Conservation (phyloP, 352 stramenopile species). For the Globisporangium iwayamae region DNA sequence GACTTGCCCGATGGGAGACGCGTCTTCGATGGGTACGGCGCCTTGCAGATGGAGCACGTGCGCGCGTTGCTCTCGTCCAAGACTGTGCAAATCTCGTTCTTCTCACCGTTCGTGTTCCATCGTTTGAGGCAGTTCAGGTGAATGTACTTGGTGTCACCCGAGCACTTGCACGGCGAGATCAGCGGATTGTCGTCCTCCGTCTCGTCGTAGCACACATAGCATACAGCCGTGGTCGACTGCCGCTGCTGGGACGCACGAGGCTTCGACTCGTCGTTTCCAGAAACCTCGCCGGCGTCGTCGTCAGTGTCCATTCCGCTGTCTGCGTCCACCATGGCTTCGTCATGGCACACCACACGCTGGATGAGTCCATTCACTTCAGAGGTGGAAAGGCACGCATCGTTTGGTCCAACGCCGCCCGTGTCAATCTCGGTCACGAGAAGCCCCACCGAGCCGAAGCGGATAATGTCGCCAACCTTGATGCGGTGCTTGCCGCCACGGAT, state of each 20-base stretch:
- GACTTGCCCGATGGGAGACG: slow-evolving; percentile 66
- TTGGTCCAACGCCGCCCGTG: slow-evolving; percentile 58
- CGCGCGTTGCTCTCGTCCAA: slow-evolving; percentile 80
- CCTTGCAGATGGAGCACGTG: slow-evolving; percentile 86
- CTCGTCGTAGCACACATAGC: slow-evolving; percentile 88
- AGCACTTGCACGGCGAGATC: slow-evolving; percentile 94
- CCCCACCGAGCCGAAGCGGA: slow-evolving; percentile 80
- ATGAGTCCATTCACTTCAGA: slow-evolving; percentile 80
- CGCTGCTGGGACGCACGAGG: slow-evolving; percentile 62
- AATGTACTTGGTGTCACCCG: slow-evolving; percentile 94
- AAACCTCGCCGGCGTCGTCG: slow-evolving; percentile 79
- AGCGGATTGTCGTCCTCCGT: slow-evolving; percentile 88
- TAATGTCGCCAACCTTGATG: slow-evolving; percentile 81
- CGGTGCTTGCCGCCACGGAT: slow-evolving; percentile 82
- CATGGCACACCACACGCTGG: slow-evolving; percentile 77
- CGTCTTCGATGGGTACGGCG: slow-evolving; percentile 80
- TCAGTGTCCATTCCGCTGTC: slow-evolving; percentile 85
- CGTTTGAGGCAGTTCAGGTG: slow-evolving; percentile 94
- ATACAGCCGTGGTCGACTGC: slow-evolving; percentile 78
- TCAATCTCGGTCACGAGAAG: slow-evolving; percentile 85
- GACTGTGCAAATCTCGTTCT: slow-evolving; percentile 87
- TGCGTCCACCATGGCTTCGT: slow-evolving; percentile 71
- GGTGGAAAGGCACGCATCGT: slow-evolving; percentile 67
- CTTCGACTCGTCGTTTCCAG: slow-evolving; percentile 82
- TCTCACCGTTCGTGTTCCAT: slow-evolving; percentile 91